A percentile compares a stretch with the other conserved stretches of the same genome.
phyloP scores from a whole-genome alignment of 2,329 filamentous ascomycete genomes.

The Cyanodermella asteris region DNA sequence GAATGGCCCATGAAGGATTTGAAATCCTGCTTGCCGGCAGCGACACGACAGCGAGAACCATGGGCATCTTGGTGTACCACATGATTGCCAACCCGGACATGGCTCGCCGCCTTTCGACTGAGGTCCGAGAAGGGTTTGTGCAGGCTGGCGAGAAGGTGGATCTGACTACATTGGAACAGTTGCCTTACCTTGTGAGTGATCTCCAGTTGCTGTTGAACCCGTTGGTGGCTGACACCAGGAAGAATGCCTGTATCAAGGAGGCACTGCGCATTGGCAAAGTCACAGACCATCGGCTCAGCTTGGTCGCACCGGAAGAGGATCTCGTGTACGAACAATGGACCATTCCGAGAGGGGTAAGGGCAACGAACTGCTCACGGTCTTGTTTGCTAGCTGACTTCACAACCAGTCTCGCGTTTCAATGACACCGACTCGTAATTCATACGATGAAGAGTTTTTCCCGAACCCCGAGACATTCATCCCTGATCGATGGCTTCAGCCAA shows the following conservation, averaged over 20 bases:
- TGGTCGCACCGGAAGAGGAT: conserved; percentile 2
- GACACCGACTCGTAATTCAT: no score
- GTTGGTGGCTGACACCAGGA: no score
- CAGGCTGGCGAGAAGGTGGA: not conserved
- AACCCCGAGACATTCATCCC: conserved; percentile 2
- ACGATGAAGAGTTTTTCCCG: conserved; percentile 1
- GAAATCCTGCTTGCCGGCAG: conserved; percentile 1
- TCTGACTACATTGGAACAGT: conserved; percentile 3
- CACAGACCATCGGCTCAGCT: conserved; percentile 1
- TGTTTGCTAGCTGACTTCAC: no score
- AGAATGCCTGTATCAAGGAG: no score
- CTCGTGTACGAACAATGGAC: conserved; percentile 4
- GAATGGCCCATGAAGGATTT: conserved; percentile 4
- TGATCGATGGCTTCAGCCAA: conserved; percentile 3
- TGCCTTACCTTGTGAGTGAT: conserved; percentile 3
- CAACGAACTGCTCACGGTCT: no score
- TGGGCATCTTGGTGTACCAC: conserved; percentile 2
- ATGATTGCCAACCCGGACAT: conserved; percentile 1
- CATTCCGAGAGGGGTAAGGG: conserved; percentile 4
- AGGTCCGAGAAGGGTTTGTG: conserved; percentile 1
- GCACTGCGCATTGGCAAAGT: conserved; percentile 2
- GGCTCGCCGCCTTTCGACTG: not conserved
- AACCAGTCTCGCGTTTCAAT: no score
- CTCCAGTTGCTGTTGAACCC: no score
- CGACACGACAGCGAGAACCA: conserved; percentile 3